phyloP scores from a whole-genome alignment of 257 asterid species.

The Cordia subcordata region DNA sequence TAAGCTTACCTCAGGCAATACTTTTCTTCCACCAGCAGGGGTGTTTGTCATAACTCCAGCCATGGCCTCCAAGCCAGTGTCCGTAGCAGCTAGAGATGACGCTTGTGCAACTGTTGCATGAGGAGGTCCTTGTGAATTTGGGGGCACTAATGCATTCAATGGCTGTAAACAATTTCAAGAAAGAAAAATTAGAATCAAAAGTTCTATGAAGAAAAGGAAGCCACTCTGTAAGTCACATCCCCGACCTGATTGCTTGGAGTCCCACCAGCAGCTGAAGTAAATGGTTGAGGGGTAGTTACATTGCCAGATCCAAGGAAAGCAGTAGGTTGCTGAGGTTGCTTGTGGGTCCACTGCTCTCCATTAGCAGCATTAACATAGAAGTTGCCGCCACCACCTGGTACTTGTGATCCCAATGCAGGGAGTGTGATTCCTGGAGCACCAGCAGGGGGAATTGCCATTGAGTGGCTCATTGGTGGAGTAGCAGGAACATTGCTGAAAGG shows the following conservation, averaged over 20 bases:
- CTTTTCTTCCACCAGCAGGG: constrained; percentile 55
- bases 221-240: constrained; percentile 5
- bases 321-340: constrained; percentile 39
- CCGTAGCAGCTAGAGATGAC: constrained; percentile 38
- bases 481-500: constrained; percentile 45
- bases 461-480: constrained; percentile 15
- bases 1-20: constrained; percentile 53
- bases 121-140: constrained; percentile 29
- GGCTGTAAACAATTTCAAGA: constrained; percentile 35
- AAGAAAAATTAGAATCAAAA: constrained; percentile 16
- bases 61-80: constrained; percentile 34
- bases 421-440: constrained; percentile 32
- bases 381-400: constrained; percentile 26
- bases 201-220: constrained; percentile 2
- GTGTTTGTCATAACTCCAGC: constrained; percentile 14
- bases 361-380: constrained; percentile 30
- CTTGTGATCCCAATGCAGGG: constrained; percentile 31
- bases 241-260: constrained; percentile 53
- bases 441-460: constrained; percentile 31
- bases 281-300: constrained; percentile 35
- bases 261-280: constrained; percentile 40
- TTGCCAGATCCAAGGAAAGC: constrained; percentile 39
- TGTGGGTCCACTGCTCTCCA: constrained; percentile 54
- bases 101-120: constrained; percentile 35
- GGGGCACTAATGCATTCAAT: constrained; percentile 35